Percentiles rank a stretch among this genome's conserved stretches.
These are phyloP conservation scores for Fusarium acutatum DNA, from an alignment of 2,329 filamentous ascomycete species.

Conservation along the genomic window DNA sequence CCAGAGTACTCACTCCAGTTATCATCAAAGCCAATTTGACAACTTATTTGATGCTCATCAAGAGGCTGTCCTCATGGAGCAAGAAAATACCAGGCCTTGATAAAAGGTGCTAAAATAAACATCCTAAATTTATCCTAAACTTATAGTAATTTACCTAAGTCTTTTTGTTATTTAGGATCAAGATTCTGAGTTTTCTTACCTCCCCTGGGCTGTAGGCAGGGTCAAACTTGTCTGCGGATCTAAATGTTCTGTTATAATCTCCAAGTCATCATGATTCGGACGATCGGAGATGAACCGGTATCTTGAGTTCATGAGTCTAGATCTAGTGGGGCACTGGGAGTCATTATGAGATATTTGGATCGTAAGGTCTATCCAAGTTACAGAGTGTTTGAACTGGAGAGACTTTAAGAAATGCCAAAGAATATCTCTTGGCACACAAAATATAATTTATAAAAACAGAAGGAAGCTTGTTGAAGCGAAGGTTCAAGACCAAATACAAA, in stretches of 20 bases:
- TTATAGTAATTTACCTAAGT: no score
- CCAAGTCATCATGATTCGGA: background rate
- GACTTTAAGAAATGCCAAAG: background rate
- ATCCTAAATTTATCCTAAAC: no score
- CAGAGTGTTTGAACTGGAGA: background rate
- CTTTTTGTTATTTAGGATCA: fast-evolving
- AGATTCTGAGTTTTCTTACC: no score
- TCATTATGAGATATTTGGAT: constrained; percentile 2
- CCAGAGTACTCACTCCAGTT: background rate
- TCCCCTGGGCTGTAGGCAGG: background rate
- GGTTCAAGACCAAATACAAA: background rate
- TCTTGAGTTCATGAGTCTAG: background rate
- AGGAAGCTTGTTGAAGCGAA: background rate
- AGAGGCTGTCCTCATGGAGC: background rate
- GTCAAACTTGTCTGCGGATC: background rate
- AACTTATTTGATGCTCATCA: background rate
- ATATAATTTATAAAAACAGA: background rate
- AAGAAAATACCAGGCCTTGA: no score
- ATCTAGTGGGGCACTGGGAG: constrained; percentile 5
- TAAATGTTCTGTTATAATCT: background rate
- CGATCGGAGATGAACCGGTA: background rate
- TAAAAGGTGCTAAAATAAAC: no score
- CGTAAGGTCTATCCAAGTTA: background rate
- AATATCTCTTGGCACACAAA: background rate
- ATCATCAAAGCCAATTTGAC: background rate